phyloP scores from a whole-genome alignment of 495 filamentous ascomycete species.

The Cercophora newfieldiana region DNA sequence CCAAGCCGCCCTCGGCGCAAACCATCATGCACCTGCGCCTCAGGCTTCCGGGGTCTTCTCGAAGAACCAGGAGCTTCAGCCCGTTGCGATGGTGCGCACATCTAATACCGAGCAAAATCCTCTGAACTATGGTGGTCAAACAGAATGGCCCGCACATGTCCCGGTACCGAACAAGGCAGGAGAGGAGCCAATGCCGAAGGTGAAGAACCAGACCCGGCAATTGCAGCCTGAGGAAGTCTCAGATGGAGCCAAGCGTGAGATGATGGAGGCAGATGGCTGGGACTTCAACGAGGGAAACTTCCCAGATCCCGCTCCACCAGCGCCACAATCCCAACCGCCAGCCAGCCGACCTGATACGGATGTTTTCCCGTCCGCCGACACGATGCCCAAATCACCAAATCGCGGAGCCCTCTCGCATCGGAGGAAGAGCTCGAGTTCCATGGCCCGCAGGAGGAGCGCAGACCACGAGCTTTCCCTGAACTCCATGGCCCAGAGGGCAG shows the following conservation, averaged over 20 bases:
- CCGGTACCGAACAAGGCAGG: slow-evolving; percentile 40
- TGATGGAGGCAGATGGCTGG: slow-evolving; percentile 73
- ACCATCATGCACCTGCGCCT: slow-evolving; percentile 55
- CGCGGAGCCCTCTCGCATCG: slow-evolving; percentile 70
- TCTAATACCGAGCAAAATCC: slow-evolving; percentile 39
- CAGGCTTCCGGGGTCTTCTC: slow-evolving; percentile 39
- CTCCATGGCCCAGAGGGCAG: slow-evolving; percentile 49
- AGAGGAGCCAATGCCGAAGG: slow-evolving; percentile 58
- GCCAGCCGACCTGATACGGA: slow-evolving; percentile 75
- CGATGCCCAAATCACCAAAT: slow-evolving; percentile 75
- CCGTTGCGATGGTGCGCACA: slow-evolving; percentile 46
- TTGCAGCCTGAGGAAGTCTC: slow-evolving; percentile 39
- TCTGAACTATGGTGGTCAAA: slow-evolving; percentile 32
- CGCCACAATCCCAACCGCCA: slow-evolving; percentile 40
- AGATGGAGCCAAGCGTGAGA: slow-evolving; percentile 30
- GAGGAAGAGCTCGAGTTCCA: slow-evolving; percentile 75
- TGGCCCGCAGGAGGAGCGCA: slow-evolving; percentile 55
- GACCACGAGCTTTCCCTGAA: slow-evolving; percentile 56
- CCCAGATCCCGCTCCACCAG: slow-evolving; percentile 45
- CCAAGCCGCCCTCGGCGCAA: slow-evolving; percentile 42
- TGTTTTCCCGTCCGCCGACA: slow-evolving; percentile 80
- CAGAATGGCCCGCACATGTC: slow-evolving; percentile 46
- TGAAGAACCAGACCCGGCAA: slow-evolving; percentile 25
- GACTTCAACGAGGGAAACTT: slow-evolving; percentile 80
- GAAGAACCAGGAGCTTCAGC: slow-evolving; percentile 43